phyloP scores from a whole-genome alignment of 192 early-diverging fungal genomes.

The Geranomyces michiganensis region DNA sequence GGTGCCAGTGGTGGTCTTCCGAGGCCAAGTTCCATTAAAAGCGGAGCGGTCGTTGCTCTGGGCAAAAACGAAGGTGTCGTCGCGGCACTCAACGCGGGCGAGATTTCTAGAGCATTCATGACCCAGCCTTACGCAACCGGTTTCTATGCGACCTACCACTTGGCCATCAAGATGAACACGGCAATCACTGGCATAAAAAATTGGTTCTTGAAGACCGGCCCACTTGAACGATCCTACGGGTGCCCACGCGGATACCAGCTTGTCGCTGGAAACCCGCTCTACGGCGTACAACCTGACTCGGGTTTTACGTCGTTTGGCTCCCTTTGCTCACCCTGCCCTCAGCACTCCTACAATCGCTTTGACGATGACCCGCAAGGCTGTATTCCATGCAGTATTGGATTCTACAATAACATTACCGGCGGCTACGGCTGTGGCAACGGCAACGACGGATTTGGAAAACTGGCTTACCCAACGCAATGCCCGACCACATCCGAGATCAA shows the following conservation, averaged over 20 bases:
- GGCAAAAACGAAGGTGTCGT: neutral
- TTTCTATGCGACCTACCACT: neutral
- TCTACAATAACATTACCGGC: neutral
- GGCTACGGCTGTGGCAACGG: neutral
- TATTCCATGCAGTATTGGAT: neutral
- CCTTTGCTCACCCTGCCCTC: neutral
- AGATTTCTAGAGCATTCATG: slow-evolving; percentile 1
- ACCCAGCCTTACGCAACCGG: slow-evolving; percentile 1
- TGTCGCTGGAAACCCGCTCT: neutral
- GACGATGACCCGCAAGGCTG: slow-evolving; percentile 9
- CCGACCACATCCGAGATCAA: neutral
- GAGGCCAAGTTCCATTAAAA: neutral
- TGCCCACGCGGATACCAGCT: neutral
- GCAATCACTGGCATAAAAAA: neutral
- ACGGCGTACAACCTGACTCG: neutral
- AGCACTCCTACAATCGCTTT: neutral
- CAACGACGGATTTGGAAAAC: neutral
- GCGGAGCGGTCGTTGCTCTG: neutral
- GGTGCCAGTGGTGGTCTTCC: neutral
- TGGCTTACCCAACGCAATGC: neutral
- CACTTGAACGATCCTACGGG: neutral
- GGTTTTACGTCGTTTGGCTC: neutral
- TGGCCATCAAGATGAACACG: slow-evolving; percentile 4
- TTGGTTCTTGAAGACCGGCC: neutral
- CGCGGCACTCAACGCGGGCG: neutral